Evolutionary conservation across 371 early-diverging fungal genomes (phyloP).

Genomic region (Apophysomyces elegans): DNA sequence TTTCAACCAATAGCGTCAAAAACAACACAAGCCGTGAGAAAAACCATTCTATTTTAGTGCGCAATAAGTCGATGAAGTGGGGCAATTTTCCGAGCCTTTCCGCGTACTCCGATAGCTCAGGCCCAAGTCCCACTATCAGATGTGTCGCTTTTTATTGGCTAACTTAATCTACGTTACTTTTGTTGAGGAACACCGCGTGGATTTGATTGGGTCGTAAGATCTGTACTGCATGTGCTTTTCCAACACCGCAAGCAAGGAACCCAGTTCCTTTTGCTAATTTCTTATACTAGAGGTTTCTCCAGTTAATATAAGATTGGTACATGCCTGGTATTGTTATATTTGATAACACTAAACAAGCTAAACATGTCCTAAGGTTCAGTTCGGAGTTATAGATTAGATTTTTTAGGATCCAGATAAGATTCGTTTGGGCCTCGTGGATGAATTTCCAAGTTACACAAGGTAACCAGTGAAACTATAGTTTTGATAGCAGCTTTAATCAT

Average conservation of each 20-base stretch:
- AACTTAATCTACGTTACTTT: constrained; percentile 1
- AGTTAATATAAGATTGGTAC: not conserved
- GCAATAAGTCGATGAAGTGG: not conserved
- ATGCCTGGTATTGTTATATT: too few relatives aligned
- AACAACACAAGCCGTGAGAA: not conserved
- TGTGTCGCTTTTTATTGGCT: not conserved
- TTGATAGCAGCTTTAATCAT: not conserved
- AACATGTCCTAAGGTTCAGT: not conserved
- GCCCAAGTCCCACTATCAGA: constrained; percentile 2
- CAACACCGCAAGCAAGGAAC: not conserved
- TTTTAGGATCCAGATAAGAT: constrained; percentile 1
- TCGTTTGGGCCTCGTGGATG: constrained; percentile 1
- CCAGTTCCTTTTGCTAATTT: not conserved
- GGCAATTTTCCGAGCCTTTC: constrained; percentile 3
- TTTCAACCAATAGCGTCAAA: not conserved
- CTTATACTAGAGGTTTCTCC: not conserved
- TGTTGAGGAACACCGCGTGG: not conserved
- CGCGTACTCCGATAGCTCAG: constrained; percentile 6
- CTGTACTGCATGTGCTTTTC: constrained; percentile 2
- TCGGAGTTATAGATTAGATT: constrained; percentile 11
- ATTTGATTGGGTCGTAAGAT: not conserved
- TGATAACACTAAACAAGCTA: not conserved
- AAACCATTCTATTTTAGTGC: not conserved
- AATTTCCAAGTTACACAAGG: not conserved
- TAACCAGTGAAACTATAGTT: not conserved